Conservation (phyloP, 345 rosid species). For the Gossypium thurberi region DNA sequence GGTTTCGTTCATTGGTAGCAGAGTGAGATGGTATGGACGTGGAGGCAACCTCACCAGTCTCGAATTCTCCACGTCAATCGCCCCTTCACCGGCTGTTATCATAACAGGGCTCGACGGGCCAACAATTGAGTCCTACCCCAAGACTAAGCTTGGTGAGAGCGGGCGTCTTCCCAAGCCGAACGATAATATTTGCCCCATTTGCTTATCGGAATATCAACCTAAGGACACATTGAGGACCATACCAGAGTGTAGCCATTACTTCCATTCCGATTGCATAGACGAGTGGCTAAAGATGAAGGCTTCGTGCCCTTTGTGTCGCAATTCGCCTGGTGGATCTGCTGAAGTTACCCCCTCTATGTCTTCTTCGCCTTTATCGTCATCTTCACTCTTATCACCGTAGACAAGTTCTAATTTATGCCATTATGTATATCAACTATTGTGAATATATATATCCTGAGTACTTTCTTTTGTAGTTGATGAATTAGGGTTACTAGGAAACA, state of each 20-base stretch:
- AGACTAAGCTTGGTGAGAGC: slow-evolving; percentile 42
- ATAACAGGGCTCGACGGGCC: slow-evolving; percentile 32
- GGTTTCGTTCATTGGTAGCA: slow-evolving; percentile 19
- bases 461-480: not conserved
- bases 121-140: slow-evolving; percentile 49
- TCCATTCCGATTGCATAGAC: slow-evolving; percentile 47
- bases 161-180: slow-evolving; percentile 40
- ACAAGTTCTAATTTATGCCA: not conserved
- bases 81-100: not conserved
- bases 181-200: slow-evolving; percentile 49
- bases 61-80: not conserved
- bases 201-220: slow-evolving; percentile 46
- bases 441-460: not conserved
- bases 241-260: slow-evolving; percentile 56
- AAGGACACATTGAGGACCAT: slow-evolving; percentile 43
- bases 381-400: not conserved
- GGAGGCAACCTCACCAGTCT: not conserved
- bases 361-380: slow-evolving; percentile 1
- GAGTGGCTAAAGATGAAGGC: slow-evolving; percentile 52
- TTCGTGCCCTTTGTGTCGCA: slow-evolving; percentile 56
- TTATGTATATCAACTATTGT: not conserved
- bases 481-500: not conserved
- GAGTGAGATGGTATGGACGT: not conserved
- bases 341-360: not conserved
- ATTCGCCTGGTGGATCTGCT: slow-evolving; percentile 18